Base-by-base conservation (phyloP, 306 rosid species). In the Prunus mira region DNA sequence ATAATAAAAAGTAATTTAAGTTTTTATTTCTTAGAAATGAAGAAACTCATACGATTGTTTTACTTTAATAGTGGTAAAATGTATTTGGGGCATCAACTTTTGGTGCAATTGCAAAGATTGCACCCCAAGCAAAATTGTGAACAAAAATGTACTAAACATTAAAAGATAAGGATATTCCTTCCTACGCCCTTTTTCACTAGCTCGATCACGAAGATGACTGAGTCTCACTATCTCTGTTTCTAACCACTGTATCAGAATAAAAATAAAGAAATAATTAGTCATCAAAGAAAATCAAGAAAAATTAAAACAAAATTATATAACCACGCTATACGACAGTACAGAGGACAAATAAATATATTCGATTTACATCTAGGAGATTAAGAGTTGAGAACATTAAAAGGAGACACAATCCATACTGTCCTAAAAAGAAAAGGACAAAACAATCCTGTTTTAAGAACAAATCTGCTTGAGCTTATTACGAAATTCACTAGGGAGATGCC, bases 181-280 rank as follows among this genome's bases (percentile, higher is more conserved):
- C 76, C 93, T 82, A 20, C 89, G 93, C 55, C 99, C 99, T 76
- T 83, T 91, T 80, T 96, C 99, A 85, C 99, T 96, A 69, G 99
- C 99, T 87, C 99, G 94, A 82, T 96, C 99, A 76, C 99, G 91
- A 81, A 96, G 99, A 84, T 96, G 99, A 78, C 90, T 87, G 66
- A 96, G 90, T 84, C 99, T 88, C 60, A 93, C 87, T 34, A 78
- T 87, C 89, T 96, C 99, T 5, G 97, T 79, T 84, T 96, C 99
- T 56, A 96, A 75, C 98, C 98, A 96, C 99, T 96, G 93, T 56
- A 82, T 56, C 6, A 75, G 76, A 79, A 79, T 71, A 81, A 63
- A 69, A 32, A 81, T n/a, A 71, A 56, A 15, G 3, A 76, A 76
- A 32, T 62, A 32, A 77, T 56, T 69, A 65, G 49, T 27, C 51